Base-by-base conservation (phyloP, 2,329 filamentous ascomycete genomes). In the Microsporum ferrugineum region DNA sequence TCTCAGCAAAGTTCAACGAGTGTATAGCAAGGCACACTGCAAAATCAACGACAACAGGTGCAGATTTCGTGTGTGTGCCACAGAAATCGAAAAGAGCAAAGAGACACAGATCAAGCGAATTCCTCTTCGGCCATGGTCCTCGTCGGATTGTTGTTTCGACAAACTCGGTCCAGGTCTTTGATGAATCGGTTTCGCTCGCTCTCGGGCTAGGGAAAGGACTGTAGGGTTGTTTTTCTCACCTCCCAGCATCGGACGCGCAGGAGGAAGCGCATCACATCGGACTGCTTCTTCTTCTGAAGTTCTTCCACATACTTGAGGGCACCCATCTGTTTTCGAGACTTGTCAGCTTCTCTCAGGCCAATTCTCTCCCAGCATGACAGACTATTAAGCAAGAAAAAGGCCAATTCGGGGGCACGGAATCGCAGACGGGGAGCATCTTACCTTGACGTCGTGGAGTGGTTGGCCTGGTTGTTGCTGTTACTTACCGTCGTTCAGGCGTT, bases 231-330 rank as follows among this genome's bases (percentile, higher is more conserved):
- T 38, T 23, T 72, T 75, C 77, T 79, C 77, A 80, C 92, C 89
- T 99, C 94, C 94, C 94, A 99, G 91, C 94, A 99, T 83, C 94
- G 91, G 78, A 96, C 91, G 80, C 91, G 92, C 81, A 96, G 90
- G 83, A 99, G 88, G 87, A 99, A 99, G 84, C 91, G 91, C 84
- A 97, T 89, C 78, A 99, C 88, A 86, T 99, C 94, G 80, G 90
- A 96, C 88, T 99, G 94, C 91, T 99, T 99, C 90, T 96, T 96
- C 91, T 99, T 97, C 82, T 96, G 91, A 84, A 99, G 88, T 87
- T 99, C 94, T 87, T 99, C 95, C 83, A 99, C 90, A 85, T 96
- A 99, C 84, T 99, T 99, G 81, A 96, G 90, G 84, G 92, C 92
- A 89, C 94, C 94, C 94, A 96, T 96, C 86, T 92, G 63, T 34